Conservation (phyloP, 257 asterid species). For the Gynochthodes officinalis region DNA sequence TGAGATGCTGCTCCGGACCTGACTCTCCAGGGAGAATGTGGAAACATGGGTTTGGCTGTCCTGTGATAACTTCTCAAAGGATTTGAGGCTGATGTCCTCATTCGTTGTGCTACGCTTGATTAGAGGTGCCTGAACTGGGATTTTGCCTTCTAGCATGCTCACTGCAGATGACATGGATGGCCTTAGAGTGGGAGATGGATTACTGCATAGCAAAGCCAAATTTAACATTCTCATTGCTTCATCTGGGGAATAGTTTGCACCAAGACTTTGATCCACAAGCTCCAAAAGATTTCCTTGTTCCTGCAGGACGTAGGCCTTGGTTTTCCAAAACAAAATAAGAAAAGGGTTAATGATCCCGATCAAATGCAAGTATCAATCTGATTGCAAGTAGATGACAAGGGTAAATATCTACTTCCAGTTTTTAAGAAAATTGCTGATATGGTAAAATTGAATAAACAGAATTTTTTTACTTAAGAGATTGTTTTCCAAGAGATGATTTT, state of each 20-base stretch:
- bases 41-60: constrained; percentile 61
- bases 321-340: not conserved
- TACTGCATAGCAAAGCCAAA: constrained; percentile 59
- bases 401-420: too few relatives aligned
- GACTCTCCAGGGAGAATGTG: constrained; percentile 34
- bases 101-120: too few relatives aligned
- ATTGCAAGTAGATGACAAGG: too few relatives aligned
- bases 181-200: constrained; percentile 71
- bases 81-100: too few relatives aligned
- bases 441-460: not conserved
- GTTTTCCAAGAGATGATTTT: not conserved
- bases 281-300: constrained; percentile 84
- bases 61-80: too few relatives aligned
- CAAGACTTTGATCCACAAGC: too few relatives aligned
- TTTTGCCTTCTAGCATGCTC: too few relatives aligned
- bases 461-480: not conserved
- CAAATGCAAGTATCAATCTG: too few relatives aligned
- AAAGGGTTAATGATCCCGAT: too few relatives aligned
- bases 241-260: too few relatives aligned
- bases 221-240: too few relatives aligned
- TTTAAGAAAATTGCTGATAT: not conserved
- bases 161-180: constrained; percentile 76
- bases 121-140: too few relatives aligned
- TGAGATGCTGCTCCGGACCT: constrained; percentile 37
- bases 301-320: constrained; percentile 73